Percentiles rank a stretch among this genome's conserved stretches.
These are phyloP conservation scores for Tremella mesenterica DNA, from an alignment of 768 basidiomycete species.

Conservation along the genomic window DNA sequence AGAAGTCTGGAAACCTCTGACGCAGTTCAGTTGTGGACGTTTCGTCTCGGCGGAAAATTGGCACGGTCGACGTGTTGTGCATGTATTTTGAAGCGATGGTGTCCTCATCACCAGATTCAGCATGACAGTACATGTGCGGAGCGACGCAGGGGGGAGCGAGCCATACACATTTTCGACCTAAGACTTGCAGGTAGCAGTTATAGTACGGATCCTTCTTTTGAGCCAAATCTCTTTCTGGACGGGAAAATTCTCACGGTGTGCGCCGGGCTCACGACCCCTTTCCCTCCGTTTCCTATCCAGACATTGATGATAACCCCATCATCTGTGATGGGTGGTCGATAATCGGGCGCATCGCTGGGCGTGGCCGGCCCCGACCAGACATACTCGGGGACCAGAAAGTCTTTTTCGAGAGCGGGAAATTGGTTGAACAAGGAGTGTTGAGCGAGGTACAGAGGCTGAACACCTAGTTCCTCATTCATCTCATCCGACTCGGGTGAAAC, in stretches of 20 bases:
- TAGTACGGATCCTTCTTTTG: conserved; percentile 72
- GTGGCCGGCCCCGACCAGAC: conserved; percentile 59
- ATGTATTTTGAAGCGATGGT: conserved; percentile 47
- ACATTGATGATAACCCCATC: conserved; percentile 40
- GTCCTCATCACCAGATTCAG: neutral
- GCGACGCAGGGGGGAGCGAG: conserved; percentile 60
- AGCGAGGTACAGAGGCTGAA: conserved; percentile 62
- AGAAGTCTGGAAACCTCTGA: conserved; percentile 51
- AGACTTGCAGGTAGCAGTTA: conserved; percentile 84
- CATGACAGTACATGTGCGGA: conserved; percentile 52
- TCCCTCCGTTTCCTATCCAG: conserved; percentile 48
- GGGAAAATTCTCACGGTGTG: conserved; percentile 61
- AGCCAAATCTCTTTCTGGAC: conserved; percentile 2
- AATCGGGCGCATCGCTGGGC: conserved; percentile 49
- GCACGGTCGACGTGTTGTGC: conserved; percentile 72
- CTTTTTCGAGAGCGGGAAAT: conserved; percentile 66
- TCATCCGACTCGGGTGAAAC: conserved; percentile 3
- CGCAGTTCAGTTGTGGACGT: conserved; percentile 2
- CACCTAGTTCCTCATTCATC: neutral
- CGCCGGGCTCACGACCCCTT: conserved; percentile 73
- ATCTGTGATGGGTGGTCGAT: conserved; percentile 59
- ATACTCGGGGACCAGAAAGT: conserved; percentile 81
- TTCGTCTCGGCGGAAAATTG: conserved; percentile 55
- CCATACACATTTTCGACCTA: conserved; percentile 85
- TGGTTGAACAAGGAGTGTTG: conserved; percentile 80